Percentiles rank a stretch among this genome's conserved stretches.
Evolutionary conservation across 305 asterid species (phyloP).

Genomic region (Fraxinus angustifolia): DNA sequence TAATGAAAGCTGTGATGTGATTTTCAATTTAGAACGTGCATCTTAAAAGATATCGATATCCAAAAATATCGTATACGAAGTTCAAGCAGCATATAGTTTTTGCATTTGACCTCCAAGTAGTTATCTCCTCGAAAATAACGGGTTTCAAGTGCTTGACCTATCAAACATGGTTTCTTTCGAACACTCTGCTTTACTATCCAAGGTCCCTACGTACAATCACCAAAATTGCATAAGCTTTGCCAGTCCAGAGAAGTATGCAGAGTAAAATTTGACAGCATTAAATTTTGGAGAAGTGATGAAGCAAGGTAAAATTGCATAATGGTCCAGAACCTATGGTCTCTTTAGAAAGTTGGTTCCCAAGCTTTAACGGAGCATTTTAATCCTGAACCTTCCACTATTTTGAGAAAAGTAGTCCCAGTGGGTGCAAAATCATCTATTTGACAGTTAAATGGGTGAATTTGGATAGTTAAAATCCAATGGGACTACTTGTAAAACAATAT

Average conservation of each 20-base stretch:
- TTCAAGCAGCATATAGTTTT: neutral
- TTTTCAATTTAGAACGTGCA: neutral
- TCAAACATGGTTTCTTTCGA: slow-evolving; percentile 73
- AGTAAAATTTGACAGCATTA: neutral
- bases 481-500: neutral
- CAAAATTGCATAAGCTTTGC: neutral
- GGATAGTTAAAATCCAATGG: neutral
- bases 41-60: neutral
- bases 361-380: neutral
- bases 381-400: neutral
- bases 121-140: slow-evolving; percentile 56
- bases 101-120: slow-evolving; percentile 62
- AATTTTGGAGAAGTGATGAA: neutral
- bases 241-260: neutral
- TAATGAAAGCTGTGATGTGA: neutral
- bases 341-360: neutral
- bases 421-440: neutral
- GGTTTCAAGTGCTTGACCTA: slow-evolving; percentile 70
- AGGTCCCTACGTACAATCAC: slow-evolving; percentile 32
- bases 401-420: neutral
- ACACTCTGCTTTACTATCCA: slow-evolving; percentile 85
- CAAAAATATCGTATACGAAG: neutral
- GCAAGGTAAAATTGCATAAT: neutral
- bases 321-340: neutral
- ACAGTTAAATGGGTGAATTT: neutral